phyloP scores from a whole-genome alignment of 1,139 yeast species.

The Candida glucosophila region DNA sequence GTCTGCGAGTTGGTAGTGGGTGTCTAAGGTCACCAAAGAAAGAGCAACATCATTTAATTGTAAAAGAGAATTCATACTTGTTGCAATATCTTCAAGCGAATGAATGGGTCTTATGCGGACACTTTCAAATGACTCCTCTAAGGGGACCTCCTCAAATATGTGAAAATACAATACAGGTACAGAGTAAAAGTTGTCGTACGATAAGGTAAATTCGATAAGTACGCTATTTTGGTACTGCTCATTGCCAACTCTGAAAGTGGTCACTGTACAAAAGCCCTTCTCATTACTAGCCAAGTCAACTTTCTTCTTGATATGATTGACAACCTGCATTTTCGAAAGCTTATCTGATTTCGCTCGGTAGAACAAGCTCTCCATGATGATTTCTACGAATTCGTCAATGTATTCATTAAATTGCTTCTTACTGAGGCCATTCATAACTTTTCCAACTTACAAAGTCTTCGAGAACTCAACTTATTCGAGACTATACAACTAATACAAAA shows the following conservation, averaged over 20 bases:
- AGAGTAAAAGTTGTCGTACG: conserved; percentile 20
- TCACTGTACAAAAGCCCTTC: too few relatives aligned
- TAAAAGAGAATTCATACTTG: conserved; percentile 1
- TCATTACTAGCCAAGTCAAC: too few relatives aligned
- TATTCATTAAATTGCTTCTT: conserved; percentile 9
- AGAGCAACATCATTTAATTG: conserved; percentile 1
- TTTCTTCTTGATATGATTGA: too few relatives aligned
- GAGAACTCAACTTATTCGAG: too few relatives aligned
- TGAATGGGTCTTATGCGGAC: conserved; percentile 1
- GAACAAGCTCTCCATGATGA: too few relatives aligned
- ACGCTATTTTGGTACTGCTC: too few relatives aligned
- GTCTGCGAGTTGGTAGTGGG: conserved; percentile 20
- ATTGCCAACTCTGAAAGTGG: too few relatives aligned
- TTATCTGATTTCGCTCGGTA: too few relatives aligned
- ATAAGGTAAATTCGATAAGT: conserved; percentile 16
- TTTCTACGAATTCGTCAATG: conserved; percentile 10
- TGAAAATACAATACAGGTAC: conserved; percentile 27
- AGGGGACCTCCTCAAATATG: conserved; percentile 2
- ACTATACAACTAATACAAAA: too few relatives aligned
- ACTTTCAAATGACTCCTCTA: conserved; percentile 1
- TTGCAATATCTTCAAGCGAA: conserved; percentile 1
- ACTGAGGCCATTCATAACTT: neutral
- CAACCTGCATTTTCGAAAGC: too few relatives aligned
- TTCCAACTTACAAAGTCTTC: neutral
- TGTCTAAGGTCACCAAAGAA: conserved; percentile 6